phyloP scores from a whole-genome alignment of 2,329 filamentous ascomycete species.

The Colletotrichum caudatum region DNA sequence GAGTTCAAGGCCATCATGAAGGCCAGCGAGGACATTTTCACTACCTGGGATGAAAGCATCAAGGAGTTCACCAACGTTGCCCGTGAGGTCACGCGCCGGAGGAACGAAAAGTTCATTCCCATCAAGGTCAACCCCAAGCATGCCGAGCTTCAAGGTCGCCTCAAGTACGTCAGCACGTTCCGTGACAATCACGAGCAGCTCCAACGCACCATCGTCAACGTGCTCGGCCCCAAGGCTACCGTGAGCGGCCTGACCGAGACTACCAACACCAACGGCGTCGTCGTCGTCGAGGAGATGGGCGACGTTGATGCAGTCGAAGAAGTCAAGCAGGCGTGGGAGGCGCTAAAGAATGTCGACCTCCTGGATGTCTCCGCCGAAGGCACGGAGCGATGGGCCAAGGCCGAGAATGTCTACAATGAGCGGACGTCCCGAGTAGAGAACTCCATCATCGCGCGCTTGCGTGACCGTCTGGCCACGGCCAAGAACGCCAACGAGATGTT shows the following conservation, averaged over 20 bases:
- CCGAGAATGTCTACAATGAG: slow-evolving; percentile 97
- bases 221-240: slow-evolving; percentile 82
- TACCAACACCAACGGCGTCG: slow-evolving; percentile 67
- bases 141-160: slow-evolving; percentile 85
- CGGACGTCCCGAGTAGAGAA: slow-evolving; percentile 97
- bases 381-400: slow-evolving; percentile 91
- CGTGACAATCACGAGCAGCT: slow-evolving; percentile 97
- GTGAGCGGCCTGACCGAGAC: slow-evolving; percentile 66
- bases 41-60: slow-evolving; percentile 92
- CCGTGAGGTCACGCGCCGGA: slow-evolving; percentile 90
- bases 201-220: slow-evolving; percentile 94
- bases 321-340: slow-evolving; percentile 93
- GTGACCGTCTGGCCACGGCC: slow-evolving; percentile 92
- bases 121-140: slow-evolving; percentile 96
- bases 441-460: slow-evolving; percentile 93
- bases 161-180: slow-evolving; percentile 95
- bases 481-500: slow-evolving; percentile 99
- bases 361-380: slow-evolving; percentile 92
- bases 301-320: slow-evolving; percentile 98
- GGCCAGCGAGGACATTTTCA: slow-evolving; percentile 86
- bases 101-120: slow-evolving; percentile 98
- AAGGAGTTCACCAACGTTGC: slow-evolving; percentile 99
- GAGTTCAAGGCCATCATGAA: slow-evolving; percentile 91
- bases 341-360: slow-evolving; percentile 93
- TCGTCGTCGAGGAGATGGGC: slow-evolving; percentile 92